Base-by-base conservation (phyloP, 306 rosid genomes). In the Acacia melanoxylon region DNA sequence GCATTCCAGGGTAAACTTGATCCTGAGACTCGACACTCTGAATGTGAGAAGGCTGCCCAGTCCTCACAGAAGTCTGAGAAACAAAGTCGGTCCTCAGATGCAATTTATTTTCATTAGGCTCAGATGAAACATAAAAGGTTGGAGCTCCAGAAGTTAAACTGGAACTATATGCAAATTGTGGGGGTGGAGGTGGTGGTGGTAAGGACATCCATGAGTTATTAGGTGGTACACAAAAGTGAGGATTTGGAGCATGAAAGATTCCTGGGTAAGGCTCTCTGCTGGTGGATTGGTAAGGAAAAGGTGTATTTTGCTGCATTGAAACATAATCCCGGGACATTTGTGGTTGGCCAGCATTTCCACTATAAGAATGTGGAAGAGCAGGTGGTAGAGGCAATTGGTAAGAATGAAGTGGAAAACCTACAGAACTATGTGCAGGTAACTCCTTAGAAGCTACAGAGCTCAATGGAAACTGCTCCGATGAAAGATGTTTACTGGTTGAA, bases 351-450 rank as follows among this genome's bases (percentile, higher is more conserved):
- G 89, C 71, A 85, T 83, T 91, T 83, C 63, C 80, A 73, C 91
- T 86, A 58, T 76, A 89, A 71, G 90, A 82, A 79, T 67, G 87
- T 72, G 89, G 79, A 75, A 82, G 82, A 54, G 87, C 86, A 77
- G 86, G 90, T 29, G 93, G 94, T 70, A 84, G 92, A 81, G 91
- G 92, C 86, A 82, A 84, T 74, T 79, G 90, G 72, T 76, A 75
- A 56, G 87, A 68, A 76, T 85, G 77, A 75, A 17, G 88, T 4
- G 88, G 79, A 27, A 83, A 75, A 49, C 79, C 89, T 65, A 78
- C 79, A 58, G 92, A 76, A 83, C 74, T 70, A 72, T 80, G 81
- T 52, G 75, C 68, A 76, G 86, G 78, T 19, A 81, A 82, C 81
- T 85, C 91, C 80, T 86, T 86, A 31, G 85, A 75, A 77, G 80